These are phyloP conservation scores for Polymyxa betae DNA, from an alignment of 208 protist genomes.

Conservation along the genomic window DNA sequence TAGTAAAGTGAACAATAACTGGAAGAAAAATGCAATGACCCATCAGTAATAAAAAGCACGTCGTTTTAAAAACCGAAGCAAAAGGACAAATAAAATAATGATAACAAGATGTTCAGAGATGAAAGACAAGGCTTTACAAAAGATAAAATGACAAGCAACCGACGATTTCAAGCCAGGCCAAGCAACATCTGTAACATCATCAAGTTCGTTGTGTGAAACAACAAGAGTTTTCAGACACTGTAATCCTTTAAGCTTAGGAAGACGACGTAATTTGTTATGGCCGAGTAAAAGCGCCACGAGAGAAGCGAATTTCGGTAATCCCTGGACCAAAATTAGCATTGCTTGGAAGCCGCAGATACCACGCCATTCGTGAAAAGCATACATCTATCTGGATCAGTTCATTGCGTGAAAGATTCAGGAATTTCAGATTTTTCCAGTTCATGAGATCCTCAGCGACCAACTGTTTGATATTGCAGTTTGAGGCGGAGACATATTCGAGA, in stretches of 20 bases:
- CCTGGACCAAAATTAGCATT: neutral
- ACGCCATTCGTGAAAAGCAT: neutral
- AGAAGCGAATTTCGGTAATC: neutral
- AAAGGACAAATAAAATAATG: too few species aligned
- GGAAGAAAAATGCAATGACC: too few species aligned
- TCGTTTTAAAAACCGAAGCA: too few species aligned
- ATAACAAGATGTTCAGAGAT: too few species aligned
- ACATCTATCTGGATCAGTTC: neutral
- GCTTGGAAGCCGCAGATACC: neutral
- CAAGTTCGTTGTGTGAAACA: neutral
- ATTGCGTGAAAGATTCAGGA: neutral
- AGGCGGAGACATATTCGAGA: neutral
- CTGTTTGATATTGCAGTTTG: neutral
- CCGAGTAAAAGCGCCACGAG: neutral
- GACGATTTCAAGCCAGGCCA: neutral
- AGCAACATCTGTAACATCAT: neutral
- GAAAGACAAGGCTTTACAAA: neutral
- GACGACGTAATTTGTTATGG: neutral
- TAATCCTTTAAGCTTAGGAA: neutral
- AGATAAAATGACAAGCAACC: neutral
- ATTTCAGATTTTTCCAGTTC: neutral
- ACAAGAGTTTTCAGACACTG: neutral
- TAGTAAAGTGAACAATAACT: too few species aligned
- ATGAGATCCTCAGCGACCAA: neutral
- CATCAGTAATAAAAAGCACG: too few species aligned